Evolutionary conservation across 768 basidiomycete genomes (phyloP), one percentile per base, ranked within the genome.

Genomic region (Rhizopogon vesiculosus): DNA sequence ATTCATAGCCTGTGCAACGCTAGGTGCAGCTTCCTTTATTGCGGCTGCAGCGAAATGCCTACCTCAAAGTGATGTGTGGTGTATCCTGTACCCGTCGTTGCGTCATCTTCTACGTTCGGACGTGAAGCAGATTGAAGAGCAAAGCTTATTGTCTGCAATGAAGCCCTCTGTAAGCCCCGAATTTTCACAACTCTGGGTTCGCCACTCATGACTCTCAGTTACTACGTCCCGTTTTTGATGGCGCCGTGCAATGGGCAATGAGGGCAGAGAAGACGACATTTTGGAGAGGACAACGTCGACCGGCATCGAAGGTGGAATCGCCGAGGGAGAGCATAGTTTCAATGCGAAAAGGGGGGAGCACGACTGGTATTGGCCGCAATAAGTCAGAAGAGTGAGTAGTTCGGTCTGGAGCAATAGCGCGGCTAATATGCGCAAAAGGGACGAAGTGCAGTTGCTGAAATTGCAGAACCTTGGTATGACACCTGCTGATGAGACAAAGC

Each of bases 61-160:
- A 6, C 89, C 89, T 0, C 70, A 77, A 2, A 93, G 92, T 52
- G 97, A 99, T 65, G 86, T 93, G 19, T 98, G 97, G 96, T 98
- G 94, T 64, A 96, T 98, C 42, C 70, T 99, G 8, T 98, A 98
- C 62, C 96, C 97, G 0, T 91, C 89, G 0, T 71, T 98, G 42
- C 81, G 91, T 45, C 88, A 93, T 62, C 85, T 94, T 56, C 75
- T 98, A 40, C 87, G 87, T 55, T 91, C 86, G 2, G 97, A 98
- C 61, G 76, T 98, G 19, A 78, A 77, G 2, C 77, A 78, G 7
- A 81, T 98, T 45, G 82, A 89, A 48, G 91, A 91, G 56, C 78
- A 78, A 50, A 85, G 82, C 44, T 64, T 99, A n/a, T 70, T 98
- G 29, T 75, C 80, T 29, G 83, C 86, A 2, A 77, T 96, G 70